Evolutionary conservation across 148 eudicot genomes (phyloP), one percentile per base, ranked within the genome.

Genomic region (Amaranthus hypochondriacus): DNA sequence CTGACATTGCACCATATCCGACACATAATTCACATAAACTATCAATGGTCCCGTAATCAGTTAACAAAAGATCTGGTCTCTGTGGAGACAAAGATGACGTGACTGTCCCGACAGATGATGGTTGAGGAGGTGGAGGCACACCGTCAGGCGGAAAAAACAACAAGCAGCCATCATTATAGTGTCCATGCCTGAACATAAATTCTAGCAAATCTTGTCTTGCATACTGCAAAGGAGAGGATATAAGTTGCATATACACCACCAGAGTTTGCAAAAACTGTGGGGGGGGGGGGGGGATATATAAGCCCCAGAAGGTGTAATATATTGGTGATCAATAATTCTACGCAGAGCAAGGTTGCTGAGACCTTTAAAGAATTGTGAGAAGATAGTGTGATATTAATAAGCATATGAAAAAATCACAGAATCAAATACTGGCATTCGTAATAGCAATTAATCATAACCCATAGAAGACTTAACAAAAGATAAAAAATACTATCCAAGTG

Each of bases 161-260:
- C 71, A 84, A 69, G 83, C 97, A 92, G 54, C 93, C 99, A 72
- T 95, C 97, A 78, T 81, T 80, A 65, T 83, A 95, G 76, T 87
- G 91, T 42, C 98, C 98, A 84, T 95, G 98, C 83, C 89, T 81
- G 81, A 95, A 95, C 98, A 92, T 90, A 80, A 95, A 95, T 63
- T 81, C 84, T 61, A 92, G 92, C 81, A 95, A 73, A 76, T 95
- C 84, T 77, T 83, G 90, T 54, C 96, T 93, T 74, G 93, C 93
- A 85, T 87, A 95, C 98, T 93, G 87, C 90, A 91, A 74, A 48
- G 66, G 68, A 70, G 14, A 79, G 69, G 71, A 8, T 15, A 62
- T 15, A 66, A 28, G 28, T 14, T 28, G n/a, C 47, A 11, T 9
- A 43, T 10, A 53, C 21, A 62, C 11, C 74, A 44, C 46, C 50